phyloP scores from a whole-genome alignment of 2,329 filamentous ascomycete species.

The Botrytis paeoniae region DNA sequence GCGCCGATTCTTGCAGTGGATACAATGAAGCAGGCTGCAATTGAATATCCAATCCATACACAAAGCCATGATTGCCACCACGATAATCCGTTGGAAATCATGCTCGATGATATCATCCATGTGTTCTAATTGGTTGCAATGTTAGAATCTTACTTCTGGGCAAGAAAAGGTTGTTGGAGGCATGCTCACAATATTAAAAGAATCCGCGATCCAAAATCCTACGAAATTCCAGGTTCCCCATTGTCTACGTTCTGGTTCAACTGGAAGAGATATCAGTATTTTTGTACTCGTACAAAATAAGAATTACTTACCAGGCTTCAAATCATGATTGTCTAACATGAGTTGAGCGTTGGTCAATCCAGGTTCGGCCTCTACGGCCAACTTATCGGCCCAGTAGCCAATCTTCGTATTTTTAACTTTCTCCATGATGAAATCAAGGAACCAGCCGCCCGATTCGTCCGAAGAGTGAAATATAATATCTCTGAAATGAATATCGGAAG shows the following conservation, averaged over 20 bases:
- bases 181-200: conserved; percentile 67
- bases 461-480: conserved; percentile 26
- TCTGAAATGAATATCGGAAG: neutral
- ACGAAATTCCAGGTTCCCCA: conserved; percentile 90
- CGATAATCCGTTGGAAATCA: conserved; percentile 71
- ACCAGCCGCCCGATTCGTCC: conserved; percentile 35
- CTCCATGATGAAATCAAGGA: conserved; percentile 43
- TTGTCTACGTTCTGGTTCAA: conserved; percentile 75
- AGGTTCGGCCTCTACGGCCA: conserved; percentile 71
- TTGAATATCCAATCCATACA: conserved; percentile 80
- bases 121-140: conserved; percentile 57
- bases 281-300: conserved; percentile 3
- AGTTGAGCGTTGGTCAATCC: conserved; percentile 76
- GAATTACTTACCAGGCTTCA: conserved; percentile 56
- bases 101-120: conserved; percentile 88
- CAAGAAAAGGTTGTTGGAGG: neutral
- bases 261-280: conserved; percentile 39
- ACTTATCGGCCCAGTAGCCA: conserved; percentile 47
- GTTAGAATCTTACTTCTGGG: conserved; percentile 21
- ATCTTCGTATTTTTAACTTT: conserved; percentile 33
- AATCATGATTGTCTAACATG: conserved; percentile 81
- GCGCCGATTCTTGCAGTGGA: conserved; percentile 80
- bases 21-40: conserved; percentile 73
- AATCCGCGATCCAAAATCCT: conserved; percentile 81
- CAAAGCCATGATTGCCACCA: conserved; percentile 95